Base-by-base conservation (phyloP, 2,329 filamentous ascomycete genomes). In the Verruconis gallopava region DNA sequence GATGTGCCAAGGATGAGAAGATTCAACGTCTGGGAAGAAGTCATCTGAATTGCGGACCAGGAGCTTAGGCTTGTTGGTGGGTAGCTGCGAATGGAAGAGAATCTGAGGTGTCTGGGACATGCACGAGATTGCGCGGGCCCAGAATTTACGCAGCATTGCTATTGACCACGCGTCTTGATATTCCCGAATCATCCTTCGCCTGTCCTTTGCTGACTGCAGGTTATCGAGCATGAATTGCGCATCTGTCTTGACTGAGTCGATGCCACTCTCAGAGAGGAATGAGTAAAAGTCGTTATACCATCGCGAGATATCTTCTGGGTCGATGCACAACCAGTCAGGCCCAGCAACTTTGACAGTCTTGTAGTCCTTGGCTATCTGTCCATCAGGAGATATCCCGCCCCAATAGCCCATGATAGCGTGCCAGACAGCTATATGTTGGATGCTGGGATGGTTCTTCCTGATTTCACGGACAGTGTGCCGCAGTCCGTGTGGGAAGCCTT, bases 231-330 rank as follows among this genome's bases (percentile, higher is more conserved):
- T 84, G 62, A 88, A 94, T 54, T 98, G 89, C 0, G 77, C 85
- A 56, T 98, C 91, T 0, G 88, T 88, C 60, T 98, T 98, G 50
- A 94, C 88, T 0, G 79, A 79, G 56, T 93, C 83, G 21, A 98
- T 68, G 1, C 86, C 88, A 25, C 73, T 72, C 3, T 71, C 70
- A 0, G 70, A 69, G 1, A 98, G 72, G 53, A 94, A 96, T 2
- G 40, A 61, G 57, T 96, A 98, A 57, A 96, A 96, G 57, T 96
- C 89, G 44, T 85, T 70, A 58, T 94, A 98, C 55, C 95, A 83
- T 21, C 70, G 71, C 9, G 66, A 62, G 1, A 89, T 74, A 49
- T 95, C 85, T 35, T 82, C 74, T 28, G 79, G 73, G 4, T 79
- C 77, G 17, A 96, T 71, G 1, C 85, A 75, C 0, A 75, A 76